Percentiles rank a stretch among this genome's conserved stretches.
phyloP scores from a whole-genome alignment of 176 grass and related monocot genomes.

The Aechmea fasciata region DNA sequence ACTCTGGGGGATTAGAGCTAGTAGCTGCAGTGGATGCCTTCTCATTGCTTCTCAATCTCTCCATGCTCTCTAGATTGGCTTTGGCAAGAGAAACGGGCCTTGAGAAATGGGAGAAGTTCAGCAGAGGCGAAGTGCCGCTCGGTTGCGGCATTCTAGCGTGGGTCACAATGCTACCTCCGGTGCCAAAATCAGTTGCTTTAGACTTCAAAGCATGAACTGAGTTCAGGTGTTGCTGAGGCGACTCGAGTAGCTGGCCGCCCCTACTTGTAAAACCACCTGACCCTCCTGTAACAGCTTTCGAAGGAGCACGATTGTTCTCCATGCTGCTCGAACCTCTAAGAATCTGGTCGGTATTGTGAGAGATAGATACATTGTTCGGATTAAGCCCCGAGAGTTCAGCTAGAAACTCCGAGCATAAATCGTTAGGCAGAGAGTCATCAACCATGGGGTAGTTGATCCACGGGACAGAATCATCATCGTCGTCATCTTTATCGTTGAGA shows the following conservation, averaged over 20 bases:
- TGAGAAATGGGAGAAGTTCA: slow-evolving; percentile 40
- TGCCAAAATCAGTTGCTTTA: neutral
- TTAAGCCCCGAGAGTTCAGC: slow-evolving; percentile 12
- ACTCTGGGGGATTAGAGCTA: slow-evolving; percentile 5
- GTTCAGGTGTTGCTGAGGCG: neutral
- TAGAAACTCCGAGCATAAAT: slow-evolving; percentile 19
- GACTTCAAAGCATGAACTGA: neutral
- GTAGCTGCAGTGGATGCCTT: slow-evolving; percentile 10
- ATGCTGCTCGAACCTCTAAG: neutral
- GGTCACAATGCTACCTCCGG: neutral
- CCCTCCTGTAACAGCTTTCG: neutral
- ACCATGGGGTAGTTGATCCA: slow-evolving; percentile 25
- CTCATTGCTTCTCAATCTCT: slow-evolving; percentile 23
- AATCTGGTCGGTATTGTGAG: neutral
- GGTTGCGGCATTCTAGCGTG: slow-evolving; percentile 1
- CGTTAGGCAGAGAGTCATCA: slow-evolving; percentile 6
- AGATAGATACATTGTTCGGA: slow-evolving; percentile 2
- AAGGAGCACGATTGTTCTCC: neutral
- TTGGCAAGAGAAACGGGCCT: slow-evolving; percentile 15
- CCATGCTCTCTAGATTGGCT: slow-evolving; percentile 16
- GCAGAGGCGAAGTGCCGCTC: neutral
- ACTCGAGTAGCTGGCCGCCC: slow-evolving; percentile 1
- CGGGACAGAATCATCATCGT: slow-evolving; percentile 9
- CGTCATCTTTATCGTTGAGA: neutral
- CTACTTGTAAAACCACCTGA: neutral